A percentile compares a stretch with the other conserved stretches of the same genome.
Conservation (phyloP, 1,284 basidiomycete species). For the Sanghuangporus sanghuang region DNA sequence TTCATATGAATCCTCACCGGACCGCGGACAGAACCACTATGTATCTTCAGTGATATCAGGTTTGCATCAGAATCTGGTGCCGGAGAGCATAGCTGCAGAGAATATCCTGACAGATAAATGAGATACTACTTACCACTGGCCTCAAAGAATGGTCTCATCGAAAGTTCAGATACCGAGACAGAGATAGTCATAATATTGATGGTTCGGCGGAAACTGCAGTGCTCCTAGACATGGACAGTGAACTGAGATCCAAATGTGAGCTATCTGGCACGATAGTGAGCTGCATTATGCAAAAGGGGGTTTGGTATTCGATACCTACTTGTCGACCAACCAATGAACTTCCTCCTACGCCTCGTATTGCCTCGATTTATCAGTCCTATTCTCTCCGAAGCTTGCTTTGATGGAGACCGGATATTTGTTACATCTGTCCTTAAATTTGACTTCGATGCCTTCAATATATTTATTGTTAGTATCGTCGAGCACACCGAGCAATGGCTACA, state of each 20-base stretch:
- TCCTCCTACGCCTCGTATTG: neutral
- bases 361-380: neutral
- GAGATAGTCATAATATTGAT: neutral
- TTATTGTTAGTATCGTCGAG: too few relatives aligned
- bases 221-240: neutral
- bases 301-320: neutral
- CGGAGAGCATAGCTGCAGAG: neutral
- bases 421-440: neutral
- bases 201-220: neutral
- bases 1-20: neutral
- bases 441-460: neutral
- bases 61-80: neutral
- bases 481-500: too few relatives aligned
- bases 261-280: neutral
- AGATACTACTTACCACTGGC: neutral
- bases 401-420: neutral
- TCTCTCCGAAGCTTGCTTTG: neutral
- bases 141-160: neutral
- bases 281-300: neutral
- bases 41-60: neutral
- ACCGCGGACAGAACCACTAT: neutral
- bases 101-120: neutral
- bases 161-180: neutral
- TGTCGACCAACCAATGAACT: neutral
- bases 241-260: neutral